Evolutionary conservation across 225 moss, liverwort and hornwort species (phyloP), one percentile per base, ranked within the genome.

Genomic region (Takakia lepidozioides): DNA sequence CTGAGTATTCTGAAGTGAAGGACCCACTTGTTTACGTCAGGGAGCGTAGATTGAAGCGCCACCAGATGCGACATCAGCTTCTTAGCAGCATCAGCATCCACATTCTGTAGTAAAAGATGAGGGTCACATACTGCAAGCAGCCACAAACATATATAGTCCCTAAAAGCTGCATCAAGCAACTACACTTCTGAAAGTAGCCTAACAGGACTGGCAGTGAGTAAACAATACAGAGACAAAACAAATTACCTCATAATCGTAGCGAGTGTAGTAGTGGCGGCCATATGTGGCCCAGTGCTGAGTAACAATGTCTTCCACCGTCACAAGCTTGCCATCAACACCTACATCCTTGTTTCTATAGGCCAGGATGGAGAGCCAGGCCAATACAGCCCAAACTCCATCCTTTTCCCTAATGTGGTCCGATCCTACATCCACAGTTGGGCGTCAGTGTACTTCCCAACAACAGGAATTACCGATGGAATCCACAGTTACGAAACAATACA

Each of bases 231-330:
- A n/a, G n/a, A n/a, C n/a, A n/a, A n/a, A n/a, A n/a, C n/a, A n/a
- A n/a, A n/a, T n/a, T 64, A 86, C 90, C 81, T 95, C 93, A n/a
- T 89, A 95, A 57, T 95, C 93, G 38, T 95, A 95, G 45, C 93
- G 88, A 3, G 93, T 95, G 66, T 95, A 95, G 25, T 74, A 95
- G 60, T 95, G 93, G 27, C 93, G 93, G 17, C 93, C 93, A 29
- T 86, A 95, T 2, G 52, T 76, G 25, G 75, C 74, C 93, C 93
- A 95, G 46, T 95, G 93, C 58, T 86, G 64, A 18, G 82, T 86
- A 25, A 95, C 95, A 43, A 95, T 84, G 42, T 90, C 82, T 67
- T 85, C 87, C 44, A 90, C 90, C 24, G 90, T 90, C 5, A 87
- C 82, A 25, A 85, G 69, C 65, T 90, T 87, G 51, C 59, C 78